Base-by-base conservation (phyloP, 2,329 filamentous ascomycete species). In the Pyricularia sp. region DNA sequence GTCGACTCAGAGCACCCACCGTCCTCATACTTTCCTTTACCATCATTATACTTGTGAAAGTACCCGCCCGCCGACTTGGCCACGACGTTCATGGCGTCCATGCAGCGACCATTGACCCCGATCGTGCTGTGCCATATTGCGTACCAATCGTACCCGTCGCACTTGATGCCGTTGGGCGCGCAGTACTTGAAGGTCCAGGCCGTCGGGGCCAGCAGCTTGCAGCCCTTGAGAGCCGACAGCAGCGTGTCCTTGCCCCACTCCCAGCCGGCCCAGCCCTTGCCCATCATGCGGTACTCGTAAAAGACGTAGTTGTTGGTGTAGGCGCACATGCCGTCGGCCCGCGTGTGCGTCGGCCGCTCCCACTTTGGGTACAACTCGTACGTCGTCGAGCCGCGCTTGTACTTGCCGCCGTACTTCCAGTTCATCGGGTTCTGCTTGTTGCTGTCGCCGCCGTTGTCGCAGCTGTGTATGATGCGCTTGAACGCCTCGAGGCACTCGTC, bases 401-500 rank as follows among this genome's bases (percentile, higher is more conserved):
- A 65, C 63, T 33, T 3, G 20, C 70, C 70, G 63, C 70, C 69
- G 58, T 68, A 69, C 66, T 71, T 71, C 11, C 17, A 77, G 71
- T 77, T 76, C 71, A 77, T 71, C 23, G 74, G 73, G 23, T 61
- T 61, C 58, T 61, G 58, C 58, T 61, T 61, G 70, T 76, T 77
- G 30, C 73, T 65, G 12, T 30, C 17, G 26, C 31, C 63, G 63
- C 31, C n/a, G 28, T 36, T 36, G 70, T 78, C 76, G 69, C 76
- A 78, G 63, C 71, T 69, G 68, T 77, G 69, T 68, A 78, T 74
- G 66, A 33, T 10, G 6, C 63, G 10, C 63, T 65, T 65, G 63
- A 65, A 36, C 26, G 69, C 68, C 6, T 73, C 73, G 61, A 70
- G 65, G 69, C 73, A 75, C 68, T 71, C 36, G 25, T 69, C n/a